Percentiles rank a stretch among this genome's conserved stretches.
Conservation (phyloP, 257 asterid genomes). For the Eucommia ulmoides region DNA sequence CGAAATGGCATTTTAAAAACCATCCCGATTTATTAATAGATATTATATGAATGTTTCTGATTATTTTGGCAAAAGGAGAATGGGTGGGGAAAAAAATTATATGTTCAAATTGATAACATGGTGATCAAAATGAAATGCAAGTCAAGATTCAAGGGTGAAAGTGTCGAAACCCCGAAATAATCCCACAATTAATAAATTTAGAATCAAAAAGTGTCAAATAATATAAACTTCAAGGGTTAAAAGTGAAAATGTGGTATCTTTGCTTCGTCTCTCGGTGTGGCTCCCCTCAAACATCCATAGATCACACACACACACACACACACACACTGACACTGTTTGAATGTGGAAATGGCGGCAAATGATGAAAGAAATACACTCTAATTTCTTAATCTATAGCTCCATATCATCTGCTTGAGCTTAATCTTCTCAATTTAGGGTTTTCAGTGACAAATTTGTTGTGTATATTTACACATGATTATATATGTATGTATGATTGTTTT, state of each 20-base stretch:
- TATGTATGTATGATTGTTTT: neutral
- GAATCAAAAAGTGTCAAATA: no score
- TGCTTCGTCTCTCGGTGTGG: neutral
- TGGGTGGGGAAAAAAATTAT: no score
- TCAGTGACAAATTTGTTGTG: neutral
- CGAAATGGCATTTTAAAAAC: no score
- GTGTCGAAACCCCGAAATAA: neutral
- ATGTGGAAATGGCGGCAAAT: constrained; percentile 27
- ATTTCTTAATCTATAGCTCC: neutral
- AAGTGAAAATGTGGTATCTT: neutral
- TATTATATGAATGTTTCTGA: no score
- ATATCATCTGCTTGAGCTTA: neutral
- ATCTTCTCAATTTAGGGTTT: neutral
- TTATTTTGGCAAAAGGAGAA: no score
- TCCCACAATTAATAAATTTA: neutral
- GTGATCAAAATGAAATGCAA: no score
- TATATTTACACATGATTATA: neutral
- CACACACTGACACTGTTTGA: neutral
- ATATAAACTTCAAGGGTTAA: no score
- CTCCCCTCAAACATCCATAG: no score
- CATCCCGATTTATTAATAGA: no score
- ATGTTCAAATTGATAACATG: no score
- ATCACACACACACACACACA: neutral
- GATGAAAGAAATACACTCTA: neutral
- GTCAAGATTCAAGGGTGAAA: no score